Percentiles rank a stretch among this genome's conserved stretches.
Evolutionary conservation across 495 filamentous ascomycete genomes (phyloP).

Genomic region (Bombardia bombarda): DNA sequence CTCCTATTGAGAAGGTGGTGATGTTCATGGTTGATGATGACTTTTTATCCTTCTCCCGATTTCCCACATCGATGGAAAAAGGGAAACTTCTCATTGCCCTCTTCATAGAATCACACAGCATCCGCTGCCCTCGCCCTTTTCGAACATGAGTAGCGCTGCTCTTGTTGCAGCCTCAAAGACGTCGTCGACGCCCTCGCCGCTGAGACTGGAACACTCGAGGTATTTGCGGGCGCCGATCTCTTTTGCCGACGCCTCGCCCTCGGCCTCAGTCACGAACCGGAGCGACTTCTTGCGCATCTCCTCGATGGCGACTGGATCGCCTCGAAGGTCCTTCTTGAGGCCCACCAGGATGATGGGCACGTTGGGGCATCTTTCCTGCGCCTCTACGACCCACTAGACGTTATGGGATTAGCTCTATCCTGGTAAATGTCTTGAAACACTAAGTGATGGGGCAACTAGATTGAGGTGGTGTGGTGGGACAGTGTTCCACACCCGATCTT

Average conservation of each 20-base stretch:
- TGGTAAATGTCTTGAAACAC: no score
- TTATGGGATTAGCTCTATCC: no score
- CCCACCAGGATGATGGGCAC: conserved; percentile 96
- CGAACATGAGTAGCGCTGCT: conserved; percentile 86
- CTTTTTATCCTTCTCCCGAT: no score
- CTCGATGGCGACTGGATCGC: conserved; percentile 87
- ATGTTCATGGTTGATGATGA: no score
- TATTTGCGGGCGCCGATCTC: conserved; percentile 92
- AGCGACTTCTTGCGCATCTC: conserved; percentile 95
- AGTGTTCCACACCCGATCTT: neutral
- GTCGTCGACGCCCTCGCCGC: conserved; percentile 97
- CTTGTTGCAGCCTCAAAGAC: conserved; percentile 97
- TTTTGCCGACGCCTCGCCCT: conserved; percentile 71
- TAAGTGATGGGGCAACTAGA: no score
- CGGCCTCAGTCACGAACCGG: conserved; percentile 71
- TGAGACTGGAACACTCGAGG: conserved; percentile 92
- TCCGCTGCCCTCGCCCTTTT: conserved; percentile 71
- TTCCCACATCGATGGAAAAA: neutral
- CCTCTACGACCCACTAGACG: conserved; percentile 91
- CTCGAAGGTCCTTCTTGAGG: conserved; percentile 94
- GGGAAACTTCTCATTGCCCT: neutral
- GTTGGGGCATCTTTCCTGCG: conserved; percentile 83
- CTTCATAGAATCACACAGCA: conserved; percentile 90
- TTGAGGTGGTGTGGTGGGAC: neutral
- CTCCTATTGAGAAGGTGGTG: no score